phyloP scores from a whole-genome alignment of 495 filamentous ascomycete genomes.

The Hypoxylon perforatum region DNA sequence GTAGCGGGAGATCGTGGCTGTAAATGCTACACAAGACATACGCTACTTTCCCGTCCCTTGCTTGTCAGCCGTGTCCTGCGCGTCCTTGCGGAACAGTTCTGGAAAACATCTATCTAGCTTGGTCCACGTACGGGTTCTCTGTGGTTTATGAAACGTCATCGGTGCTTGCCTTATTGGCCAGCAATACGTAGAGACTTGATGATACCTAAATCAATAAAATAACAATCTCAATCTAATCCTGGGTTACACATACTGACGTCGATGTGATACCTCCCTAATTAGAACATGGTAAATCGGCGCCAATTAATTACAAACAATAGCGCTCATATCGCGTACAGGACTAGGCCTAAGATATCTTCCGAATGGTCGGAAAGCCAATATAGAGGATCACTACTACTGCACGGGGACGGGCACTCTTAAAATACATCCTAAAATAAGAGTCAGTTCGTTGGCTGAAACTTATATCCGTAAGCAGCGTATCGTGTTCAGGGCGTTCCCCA shows the following conservation, averaged over 20 bases:
- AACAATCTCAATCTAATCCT: constrained; percentile 2
- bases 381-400: not conserved
- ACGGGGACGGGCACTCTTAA: not conserved
- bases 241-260: constrained; percentile 8
- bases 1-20: constrained; percentile 26
- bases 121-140: constrained; percentile 5
- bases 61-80: not conserved
- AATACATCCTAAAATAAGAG: constrained; percentile 1
- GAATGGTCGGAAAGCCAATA: not conserved
- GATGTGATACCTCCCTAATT: not conserved
- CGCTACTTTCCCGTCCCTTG: constrained; percentile 6
- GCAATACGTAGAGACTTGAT: constrained; percentile 8
- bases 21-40: constrained; percentile 20
- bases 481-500: constrained; percentile 19
- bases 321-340: not conserved
- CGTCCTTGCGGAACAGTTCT: constrained; percentile 31
- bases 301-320: no score
- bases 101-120: constrained; percentile 24
- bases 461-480: constrained; percentile 5
- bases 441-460: constrained; percentile 11
- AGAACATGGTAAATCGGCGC: not conserved
- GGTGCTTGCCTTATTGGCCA: constrained; percentile 21
- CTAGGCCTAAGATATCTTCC: not conserved
- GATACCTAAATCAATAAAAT: constrained; percentile 7
- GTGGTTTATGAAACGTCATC: constrained; percentile 15